Conservation (phyloP, 768 basidiomycete genomes). For the Xerocomellus chrysenteron region DNA sequence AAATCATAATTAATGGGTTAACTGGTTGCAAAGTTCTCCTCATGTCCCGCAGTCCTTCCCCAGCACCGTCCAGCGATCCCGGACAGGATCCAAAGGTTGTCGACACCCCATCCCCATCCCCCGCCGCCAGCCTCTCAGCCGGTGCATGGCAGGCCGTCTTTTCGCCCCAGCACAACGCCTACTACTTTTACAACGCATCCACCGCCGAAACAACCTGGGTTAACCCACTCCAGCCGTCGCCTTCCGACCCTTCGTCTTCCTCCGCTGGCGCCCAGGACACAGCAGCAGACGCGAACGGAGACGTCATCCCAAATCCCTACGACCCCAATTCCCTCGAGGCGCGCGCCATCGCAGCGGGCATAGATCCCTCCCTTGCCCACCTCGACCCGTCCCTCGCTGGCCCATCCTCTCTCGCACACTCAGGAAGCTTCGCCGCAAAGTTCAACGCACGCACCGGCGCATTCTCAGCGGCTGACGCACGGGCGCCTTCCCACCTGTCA, state of each 20-base stretch:
- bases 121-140: constrained; percentile 22
- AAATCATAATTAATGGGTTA: background rate
- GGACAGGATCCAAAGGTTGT: constrained; percentile 1
- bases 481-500: constrained; percentile 73
- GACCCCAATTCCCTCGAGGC: constrained; percentile 54
- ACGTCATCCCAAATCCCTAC: constrained; percentile 19
- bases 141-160: constrained; percentile 78
- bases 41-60: constrained; percentile 11
- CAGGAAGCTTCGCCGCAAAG: constrained; percentile 59
- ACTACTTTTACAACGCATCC: constrained; percentile 79
- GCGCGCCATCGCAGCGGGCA: constrained; percentile 74
- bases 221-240: constrained; percentile 60
- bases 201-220: constrained; percentile 84
- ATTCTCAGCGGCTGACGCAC: constrained; percentile 63
- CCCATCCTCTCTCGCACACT: constrained; percentile 28
- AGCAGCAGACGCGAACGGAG: constrained; percentile 23
- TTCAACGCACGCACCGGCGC: constrained; percentile 83
- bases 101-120: background rate
- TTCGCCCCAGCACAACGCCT: constrained; percentile 73
- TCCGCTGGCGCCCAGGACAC: constrained; percentile 16
- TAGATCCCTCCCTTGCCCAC: constrained; percentile 78
- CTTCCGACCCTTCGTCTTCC: constrained; percentile 24
- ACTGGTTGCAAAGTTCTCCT: too few relatives aligned
- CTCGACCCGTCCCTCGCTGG: constrained; percentile 70
- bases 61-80: constrained; percentile 1